A percentile compares a stretch with the other conserved stretches of the same genome.
These are phyloP conservation scores for Raffaelea deltoideospora DNA, from an alignment of 2,329 filamentous ascomycete species.

Conservation along the genomic window DNA sequence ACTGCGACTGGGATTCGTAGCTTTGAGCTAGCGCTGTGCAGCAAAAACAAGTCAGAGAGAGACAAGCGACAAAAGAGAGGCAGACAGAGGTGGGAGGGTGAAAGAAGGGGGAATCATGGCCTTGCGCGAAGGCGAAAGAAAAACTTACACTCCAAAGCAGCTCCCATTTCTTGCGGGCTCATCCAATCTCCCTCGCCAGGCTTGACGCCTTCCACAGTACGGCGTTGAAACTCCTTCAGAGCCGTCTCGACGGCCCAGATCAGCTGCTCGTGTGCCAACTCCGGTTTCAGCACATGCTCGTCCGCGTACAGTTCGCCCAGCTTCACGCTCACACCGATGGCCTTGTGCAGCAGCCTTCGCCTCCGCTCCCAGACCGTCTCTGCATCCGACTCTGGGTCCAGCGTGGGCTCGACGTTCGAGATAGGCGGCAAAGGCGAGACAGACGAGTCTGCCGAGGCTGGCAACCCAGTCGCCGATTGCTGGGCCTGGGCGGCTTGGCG, in stretches of 20 bases:
- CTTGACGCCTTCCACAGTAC: conserved; percentile 51
- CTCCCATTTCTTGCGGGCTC: conserved; percentile 56
- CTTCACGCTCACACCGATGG: conserved; percentile 65
- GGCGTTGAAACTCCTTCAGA: conserved; percentile 56
- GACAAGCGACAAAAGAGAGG: background rate
- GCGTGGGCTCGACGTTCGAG: conserved; percentile 11
- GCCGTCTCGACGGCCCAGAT: conserved; percentile 71
- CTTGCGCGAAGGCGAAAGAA: too few species aligned
- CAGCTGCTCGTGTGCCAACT: conserved; percentile 60
- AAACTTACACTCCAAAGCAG: conserved; percentile 47
- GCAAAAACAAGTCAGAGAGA: background rate
- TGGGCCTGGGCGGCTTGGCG: too few species aligned
- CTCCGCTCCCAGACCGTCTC: conserved; percentile 43
- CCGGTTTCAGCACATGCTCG: conserved; percentile 57
- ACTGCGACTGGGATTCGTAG: conserved; percentile 59
- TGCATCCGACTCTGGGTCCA: conserved; percentile 5
- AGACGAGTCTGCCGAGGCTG: conserved; percentile 2
- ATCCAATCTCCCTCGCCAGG: conserved; percentile 59
- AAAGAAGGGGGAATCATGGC: too few species aligned
- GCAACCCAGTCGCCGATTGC: background rate
- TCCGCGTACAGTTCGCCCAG: conserved; percentile 70
- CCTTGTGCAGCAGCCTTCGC: conserved; percentile 55
- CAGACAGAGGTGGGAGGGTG: background rate
- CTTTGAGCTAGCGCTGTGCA: conserved; percentile 53
- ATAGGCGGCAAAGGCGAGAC: too few species aligned